Base-by-base conservation (phyloP, 495 filamentous ascomycete species). In the Daldinia loculata region DNA sequence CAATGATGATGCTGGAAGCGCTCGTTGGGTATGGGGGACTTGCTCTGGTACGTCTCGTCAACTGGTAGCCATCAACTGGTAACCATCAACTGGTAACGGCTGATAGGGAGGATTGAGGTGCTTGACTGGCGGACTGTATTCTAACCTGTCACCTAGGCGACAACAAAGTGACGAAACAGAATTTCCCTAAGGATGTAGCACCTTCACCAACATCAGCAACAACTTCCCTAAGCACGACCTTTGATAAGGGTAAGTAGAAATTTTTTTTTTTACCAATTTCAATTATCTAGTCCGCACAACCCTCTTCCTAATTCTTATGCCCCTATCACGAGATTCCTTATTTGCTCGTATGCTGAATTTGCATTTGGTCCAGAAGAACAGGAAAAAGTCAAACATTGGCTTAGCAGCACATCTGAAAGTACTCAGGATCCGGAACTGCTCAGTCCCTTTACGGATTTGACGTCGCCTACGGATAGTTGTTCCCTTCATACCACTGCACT, bases 361-460 rank as follows among this genome's bases (percentile, higher is more conserved):
- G 8, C 17, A 48, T 48, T 24, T 48, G 2, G 22, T 12, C 19
- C 1, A 61, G 57, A 45, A 56, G 11, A 48, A 3, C 26, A 7
- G 6, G 3, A 30, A 0, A 45, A 27, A 38, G 6, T 48, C 17
- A 12, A 11, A 15, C 8, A 19, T 29, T 61, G 56, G 64, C 56
- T 56, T 12, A 6, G 50, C 14, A 34, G 36, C 30, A 12, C 36
- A 19, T 5, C 50, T 36, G 29, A 17, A 36, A 59, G 14, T n/a
- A 29, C 12, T 22, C 34, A 50, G 32, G 63, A 66, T 34, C 64
- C 48, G 17, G 9, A 61, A 6, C 12, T 52, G 1, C 30, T 61
- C 36, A 45, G 36, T 29, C 36, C 64, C 32, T 56, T 67, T 0
- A 60, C 34, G 2, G 27, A 56, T 27, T 61, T 30, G 12, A 30